Base-by-base conservation (phyloP, 805 yeast species). In the Metschnikowia drakensbergensis region DNA sequence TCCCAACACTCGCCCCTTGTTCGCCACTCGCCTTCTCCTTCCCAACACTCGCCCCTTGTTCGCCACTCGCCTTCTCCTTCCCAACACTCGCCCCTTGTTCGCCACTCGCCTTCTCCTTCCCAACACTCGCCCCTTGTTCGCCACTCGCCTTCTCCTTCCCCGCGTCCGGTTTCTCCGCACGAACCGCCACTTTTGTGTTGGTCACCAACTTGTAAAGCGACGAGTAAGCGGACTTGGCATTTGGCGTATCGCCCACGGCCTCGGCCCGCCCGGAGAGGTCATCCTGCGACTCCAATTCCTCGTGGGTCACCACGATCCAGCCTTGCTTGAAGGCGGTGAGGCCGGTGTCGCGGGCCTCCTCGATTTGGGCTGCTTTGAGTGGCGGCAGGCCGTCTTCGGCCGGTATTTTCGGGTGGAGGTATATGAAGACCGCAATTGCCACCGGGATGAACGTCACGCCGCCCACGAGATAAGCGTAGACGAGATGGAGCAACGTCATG, bases 221-320 rank as follows among this genome's bases (percentile, higher is more conserved):
- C 3, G 83, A 72, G 56, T 82, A 82, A 0, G 88, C 87, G 0
- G 84, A 71, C 53, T 76, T 79, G 38, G 63, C 72, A 42, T 71
- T 75, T 25, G 61, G 58, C 22, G 70, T 62, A 47, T 71, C 79
- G 51, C 64, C 70, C 49, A 71, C 72, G 34, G 71, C 59, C 56
- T 57, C 85, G 3, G 73, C 62, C n/a, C 61, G 53, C 59, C 66
- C 77, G 71, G 49, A 75, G 69, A 67, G 85, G 74, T 69, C 72
- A 46, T 69, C 75, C 7, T 67, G 58, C 3, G 72, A 65, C 44
- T 72, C 76, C 36, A 72, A 42, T 61, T 84, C 87, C 54, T 86
- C 92, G 51, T 81, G 83, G 0, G 96, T 86, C n/a, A 91, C 91
- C 2, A 85, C 80, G 2, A 89, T 67, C 96, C 95, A 88, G 6